Base-by-base conservation (phyloP, 257 asterid species). In the Ophiorrhiza pumila region DNA sequence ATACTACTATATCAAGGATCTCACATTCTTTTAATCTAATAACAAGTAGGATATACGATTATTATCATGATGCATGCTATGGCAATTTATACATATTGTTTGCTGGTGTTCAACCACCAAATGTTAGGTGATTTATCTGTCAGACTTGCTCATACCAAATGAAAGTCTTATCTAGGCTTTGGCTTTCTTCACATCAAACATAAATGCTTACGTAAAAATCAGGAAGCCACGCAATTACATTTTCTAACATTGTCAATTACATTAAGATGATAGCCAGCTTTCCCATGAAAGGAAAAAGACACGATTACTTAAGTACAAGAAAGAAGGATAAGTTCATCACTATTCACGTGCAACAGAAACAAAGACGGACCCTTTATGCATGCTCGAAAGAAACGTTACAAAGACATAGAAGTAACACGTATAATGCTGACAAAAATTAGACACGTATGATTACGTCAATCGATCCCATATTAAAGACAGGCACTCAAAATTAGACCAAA, bases 251-350 rank as follows among this genome's bases (percentile, higher is more conserved):
- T 20, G 17, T 39, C 23, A 11, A 45, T 15, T 59, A 69, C 4
- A 2, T 22, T 34, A 5, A 2, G 29, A 32, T 5, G 4, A n/a
- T n/a, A n/a, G n/a, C n/a, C n/a, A n/a, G n/a, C n/a, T n/a, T n/a
- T n/a, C n/a, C n/a, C n/a, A 27, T 32, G 12, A 20, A 43, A 39
- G 49, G 68, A 27, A 27, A 59, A 49, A 31, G 22, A 49, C 18
- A 22, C 39, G 5, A 23, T 31, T 49, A 62, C 37, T 17, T 23
- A 73, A 62, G 41, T 57, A 49, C 64, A 73, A 62, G 31, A 73
- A 62, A 22, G 27, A 65, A 55, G 27, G 67, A 74, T 74, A 37
- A 53, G 42, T 39, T 74, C 67, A 74, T 35, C 67, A 41, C 12
- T 74, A 52, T 50, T 12, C 39, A 74, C 53, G 72, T 46, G n/a